These are phyloP conservation scores for Diaporthe sp. DNA, from an alignment of 2,329 filamentous ascomycete species.

Conservation along the genomic window DNA sequence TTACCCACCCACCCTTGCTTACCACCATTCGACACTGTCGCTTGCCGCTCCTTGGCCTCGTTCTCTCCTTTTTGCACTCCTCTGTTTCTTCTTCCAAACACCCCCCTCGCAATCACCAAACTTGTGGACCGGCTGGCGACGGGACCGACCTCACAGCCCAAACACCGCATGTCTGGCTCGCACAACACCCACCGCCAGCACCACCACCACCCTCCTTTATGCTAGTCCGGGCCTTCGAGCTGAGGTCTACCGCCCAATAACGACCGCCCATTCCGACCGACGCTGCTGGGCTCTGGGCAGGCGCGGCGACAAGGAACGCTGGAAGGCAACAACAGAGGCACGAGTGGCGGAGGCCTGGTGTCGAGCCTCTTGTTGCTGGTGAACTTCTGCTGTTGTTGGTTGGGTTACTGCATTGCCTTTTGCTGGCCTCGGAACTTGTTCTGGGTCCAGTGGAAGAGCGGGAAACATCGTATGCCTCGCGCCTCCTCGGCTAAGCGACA, in stretches of 20 bases:
- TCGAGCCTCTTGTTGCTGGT: constrained; percentile 40
- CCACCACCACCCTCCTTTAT: constrained; percentile 37
- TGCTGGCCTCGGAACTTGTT: constrained; percentile 61
- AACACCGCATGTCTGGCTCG: constrained; percentile 41
- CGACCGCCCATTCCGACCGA: background rate
- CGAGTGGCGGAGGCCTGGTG: constrained; percentile 12
- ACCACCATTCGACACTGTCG: constrained; percentile 29
- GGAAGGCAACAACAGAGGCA: constrained; percentile 25
- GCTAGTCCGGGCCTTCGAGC: constrained; percentile 28
- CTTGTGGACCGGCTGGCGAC: constrained; percentile 42
- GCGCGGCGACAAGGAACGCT: constrained; percentile 41
- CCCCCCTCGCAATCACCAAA: constrained; percentile 5
- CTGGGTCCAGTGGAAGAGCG: constrained; percentile 58
- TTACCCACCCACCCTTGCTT: constrained; percentile 6
- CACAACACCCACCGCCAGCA: constrained; percentile 20
- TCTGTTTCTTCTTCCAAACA: constrained; percentile 1
- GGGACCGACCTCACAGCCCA: constrained; percentile 40
- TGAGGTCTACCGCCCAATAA: constrained; percentile 22
- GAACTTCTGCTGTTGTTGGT: constrained; percentile 29
- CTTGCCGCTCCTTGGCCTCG: constrained; percentile 33
- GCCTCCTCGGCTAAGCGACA: constrained; percentile 73
- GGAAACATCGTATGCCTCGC: constrained; percentile 70
- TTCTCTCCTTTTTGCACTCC: constrained; percentile 22
- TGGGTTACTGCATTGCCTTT: constrained; percentile 44
- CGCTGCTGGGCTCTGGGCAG: constrained; percentile 43